Evolutionary conservation across 2,329 filamentous ascomycete species (phyloP), one percentile per base, ranked within the genome.

Genomic region (Pseudovirgaria hyperparasitica): DNA sequence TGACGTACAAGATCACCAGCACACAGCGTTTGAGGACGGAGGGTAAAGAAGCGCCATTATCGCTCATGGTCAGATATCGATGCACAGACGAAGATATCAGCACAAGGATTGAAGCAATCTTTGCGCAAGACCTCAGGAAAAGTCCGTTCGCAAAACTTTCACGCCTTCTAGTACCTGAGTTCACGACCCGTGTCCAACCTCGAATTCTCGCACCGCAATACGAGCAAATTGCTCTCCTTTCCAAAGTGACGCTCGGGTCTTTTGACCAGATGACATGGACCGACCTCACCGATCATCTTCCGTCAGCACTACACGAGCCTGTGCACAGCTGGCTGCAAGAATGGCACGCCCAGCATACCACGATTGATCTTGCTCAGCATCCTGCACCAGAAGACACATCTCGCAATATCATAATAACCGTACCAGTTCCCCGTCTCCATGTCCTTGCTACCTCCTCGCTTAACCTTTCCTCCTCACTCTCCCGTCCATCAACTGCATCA

Each of bases 341-440:
- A 16, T 78, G 72, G 70, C 70, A 76, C 43, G 48, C 37, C 13
- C 38, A 54, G 42, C 28, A 29, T 30, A 30, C 31, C 22, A 39
- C 45, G 23, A 11, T 24, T 37, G 9, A 2, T 53, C 49, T 24
- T 35, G 3, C 34, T 43, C 46, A 4, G 42, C 43, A 23, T 36
- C 30, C 17, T 50, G 43, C 4, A 42, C 21, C 45, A 52, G 15
- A 26, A 41, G 6, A 48, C 13, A 58, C 67, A 12, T 62, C 52
- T 34, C 67, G 67, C 12, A 75, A 73, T 9, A 86, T 98, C 40
- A 63, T 79, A 16, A 92, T 98, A 28, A 82, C 86, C 0, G 86
- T 98, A 9, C 84, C 93, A 32, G 73, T 98, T 2, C 87, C 87
- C 0, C 75, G 78, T 2, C 65, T 93, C 2, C 72, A 82, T 25